These are phyloP conservation scores for Colletotrichum spaethianum DNA, from an alignment of 2,329 filamentous ascomycete genomes.

Conservation along the genomic window DNA sequence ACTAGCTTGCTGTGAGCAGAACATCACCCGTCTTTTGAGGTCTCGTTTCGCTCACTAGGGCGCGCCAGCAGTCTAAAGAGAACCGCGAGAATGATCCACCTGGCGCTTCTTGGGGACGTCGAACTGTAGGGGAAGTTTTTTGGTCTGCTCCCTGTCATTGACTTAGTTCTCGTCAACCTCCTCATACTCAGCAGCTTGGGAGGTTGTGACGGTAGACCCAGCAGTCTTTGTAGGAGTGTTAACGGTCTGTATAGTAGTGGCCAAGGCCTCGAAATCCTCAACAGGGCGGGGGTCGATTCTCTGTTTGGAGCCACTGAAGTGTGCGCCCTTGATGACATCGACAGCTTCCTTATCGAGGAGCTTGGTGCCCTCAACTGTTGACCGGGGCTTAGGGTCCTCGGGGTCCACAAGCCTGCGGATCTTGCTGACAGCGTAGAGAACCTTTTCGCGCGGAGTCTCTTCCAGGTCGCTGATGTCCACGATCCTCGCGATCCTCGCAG, in stretches of 20 bases:
- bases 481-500: no score
- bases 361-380: no score
- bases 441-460: no score
- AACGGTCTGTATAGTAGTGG: neutral
- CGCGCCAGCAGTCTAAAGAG: neutral
- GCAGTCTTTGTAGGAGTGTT: neutral
- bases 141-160: neutral
- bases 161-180: no score
- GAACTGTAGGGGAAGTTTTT: neutral
- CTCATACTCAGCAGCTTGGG: no score
- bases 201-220: neutral
- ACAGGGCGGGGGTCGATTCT: no score
- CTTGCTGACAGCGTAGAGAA: no score
- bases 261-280: neutral
- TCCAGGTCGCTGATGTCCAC: no score
- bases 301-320: no score
- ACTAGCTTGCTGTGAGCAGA: neutral
- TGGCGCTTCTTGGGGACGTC: neutral
- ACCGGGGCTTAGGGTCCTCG: neutral
- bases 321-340: no score
- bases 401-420: no score
- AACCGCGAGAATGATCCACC: neutral
- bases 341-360: no score
- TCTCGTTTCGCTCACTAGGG: neutral
- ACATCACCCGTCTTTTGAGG: neutral